These are phyloP conservation scores for Huntiella omanensis DNA, from an alignment of 2,329 filamentous ascomycete genomes.

Conservation along the genomic window DNA sequence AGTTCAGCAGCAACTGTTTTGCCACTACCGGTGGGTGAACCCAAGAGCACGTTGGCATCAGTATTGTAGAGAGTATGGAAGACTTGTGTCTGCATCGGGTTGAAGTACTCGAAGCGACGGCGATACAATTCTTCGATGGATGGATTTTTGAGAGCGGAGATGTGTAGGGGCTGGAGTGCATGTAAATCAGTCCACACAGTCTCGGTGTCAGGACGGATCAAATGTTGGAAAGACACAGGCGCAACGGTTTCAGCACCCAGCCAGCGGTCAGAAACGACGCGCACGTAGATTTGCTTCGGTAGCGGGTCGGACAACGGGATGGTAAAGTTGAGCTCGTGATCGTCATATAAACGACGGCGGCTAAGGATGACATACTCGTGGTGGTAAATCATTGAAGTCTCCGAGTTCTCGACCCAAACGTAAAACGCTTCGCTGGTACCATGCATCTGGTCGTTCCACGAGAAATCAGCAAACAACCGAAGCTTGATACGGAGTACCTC, in stretches of 20 bases:
- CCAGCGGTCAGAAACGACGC: conserved; percentile 89
- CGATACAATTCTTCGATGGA: conserved; percentile 74
- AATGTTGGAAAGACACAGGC: conserved; percentile 89
- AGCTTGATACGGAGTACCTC: conserved; percentile 87
- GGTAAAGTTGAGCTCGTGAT: conserved; percentile 96
- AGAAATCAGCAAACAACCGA: conserved; percentile 71
- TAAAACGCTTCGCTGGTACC: conserved; percentile 93
- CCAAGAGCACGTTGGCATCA: conserved; percentile 73
- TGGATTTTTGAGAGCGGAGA: conserved; percentile 74
- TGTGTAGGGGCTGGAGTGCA: conserved; percentile 74
- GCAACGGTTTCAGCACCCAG: conserved; percentile 90
- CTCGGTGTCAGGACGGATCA: conserved; percentile 92
- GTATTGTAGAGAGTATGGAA: conserved; percentile 96
- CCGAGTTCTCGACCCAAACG: conserved; percentile 97
- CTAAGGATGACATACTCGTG: conserved; percentile 93
- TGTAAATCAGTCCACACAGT: conserved; percentile 91
- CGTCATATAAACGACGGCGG: conserved; percentile 74
- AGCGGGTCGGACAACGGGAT: conserved; percentile 87
- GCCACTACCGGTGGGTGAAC: conserved; percentile 89
- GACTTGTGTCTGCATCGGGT: conserved; percentile 98
- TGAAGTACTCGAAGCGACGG: conserved; percentile 86
- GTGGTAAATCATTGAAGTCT: conserved; percentile 93
- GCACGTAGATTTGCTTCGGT: conserved; percentile 88
- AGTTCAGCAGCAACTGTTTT: conserved; percentile 93
- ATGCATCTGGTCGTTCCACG: conserved; percentile 86